These are phyloP conservation scores for Brassica hybrid DNA, from an alignment of 441 rosid genomes.

Conservation along the genomic window DNA sequence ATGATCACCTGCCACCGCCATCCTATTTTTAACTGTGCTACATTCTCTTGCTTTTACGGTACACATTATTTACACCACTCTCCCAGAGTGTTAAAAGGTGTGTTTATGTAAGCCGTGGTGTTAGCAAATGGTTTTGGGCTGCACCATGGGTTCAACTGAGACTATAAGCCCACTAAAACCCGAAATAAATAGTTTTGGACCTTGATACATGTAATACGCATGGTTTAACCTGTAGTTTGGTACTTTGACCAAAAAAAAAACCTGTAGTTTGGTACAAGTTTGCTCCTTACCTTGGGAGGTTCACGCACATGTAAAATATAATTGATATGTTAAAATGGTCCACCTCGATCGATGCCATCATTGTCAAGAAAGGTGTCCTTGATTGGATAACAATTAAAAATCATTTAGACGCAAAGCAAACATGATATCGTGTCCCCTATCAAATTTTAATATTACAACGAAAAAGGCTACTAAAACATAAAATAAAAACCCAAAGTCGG, in stretches of 20 bases:
- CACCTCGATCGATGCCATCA: background rate
- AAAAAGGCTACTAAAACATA: background rate
- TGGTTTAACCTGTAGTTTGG: background rate
- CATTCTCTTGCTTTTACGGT: conserved; percentile 22
- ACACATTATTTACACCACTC: background rate
- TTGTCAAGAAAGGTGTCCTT: conserved; percentile 1
- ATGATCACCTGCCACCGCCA: conserved; percentile 36
- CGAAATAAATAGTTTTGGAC: no score
- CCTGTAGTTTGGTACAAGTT: background rate
- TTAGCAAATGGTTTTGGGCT: conserved; percentile 9
- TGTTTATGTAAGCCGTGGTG: background rate
- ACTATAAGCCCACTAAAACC: background rate
- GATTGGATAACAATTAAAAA: background rate
- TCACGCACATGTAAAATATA: background rate
- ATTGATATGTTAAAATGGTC: background rate
- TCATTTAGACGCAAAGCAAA: background rate
- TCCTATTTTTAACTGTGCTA: conserved; percentile 12
- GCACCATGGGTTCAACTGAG: background rate
- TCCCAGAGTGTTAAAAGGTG: background rate
- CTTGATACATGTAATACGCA: background rate
- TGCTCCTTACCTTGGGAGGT: background rate
- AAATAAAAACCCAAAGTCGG: background rate
- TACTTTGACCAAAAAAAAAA: background rate
- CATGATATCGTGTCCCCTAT: background rate
- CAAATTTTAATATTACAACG: background rate